Evolutionary conservation across 495 filamentous ascomycete species (phyloP).

Genomic region (Mytilinidion resinicola): DNA sequence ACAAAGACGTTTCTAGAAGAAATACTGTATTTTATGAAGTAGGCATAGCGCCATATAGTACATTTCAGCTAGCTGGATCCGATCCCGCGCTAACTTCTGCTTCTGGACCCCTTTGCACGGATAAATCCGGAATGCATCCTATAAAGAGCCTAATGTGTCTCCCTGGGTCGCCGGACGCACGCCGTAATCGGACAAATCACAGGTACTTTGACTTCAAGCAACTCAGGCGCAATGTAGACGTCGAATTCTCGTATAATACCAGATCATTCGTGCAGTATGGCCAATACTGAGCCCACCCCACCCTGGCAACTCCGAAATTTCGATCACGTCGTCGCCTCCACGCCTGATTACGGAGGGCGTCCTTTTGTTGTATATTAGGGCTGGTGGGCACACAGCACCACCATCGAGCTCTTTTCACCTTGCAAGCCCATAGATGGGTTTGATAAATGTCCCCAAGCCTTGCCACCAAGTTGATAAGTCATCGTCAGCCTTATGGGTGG

Average conservation of each 20-base stretch:
- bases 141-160: too few relatives aligned
- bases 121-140: too few relatives aligned
- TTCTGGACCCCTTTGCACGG: too few relatives aligned
- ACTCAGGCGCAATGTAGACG: too few relatives aligned
- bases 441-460: slow-evolving; percentile 25
- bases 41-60: too few relatives aligned
- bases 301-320: slow-evolving; percentile 25
- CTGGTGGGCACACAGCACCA: slow-evolving; percentile 18
- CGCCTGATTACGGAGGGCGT: slow-evolving; percentile 23
- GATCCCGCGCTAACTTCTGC: too few relatives aligned
- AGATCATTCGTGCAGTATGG: slow-evolving; percentile 8
- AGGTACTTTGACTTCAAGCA: too few relatives aligned
- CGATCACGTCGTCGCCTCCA: slow-evolving; percentile 26
- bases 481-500: slow-evolving; percentile 26
- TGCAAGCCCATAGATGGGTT: slow-evolving; percentile 24
- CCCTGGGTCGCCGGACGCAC: too few relatives aligned
- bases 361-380: slow-evolving; percentile 25
- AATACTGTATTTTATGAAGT: too few relatives aligned
- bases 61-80: too few relatives aligned
- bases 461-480: slow-evolving; percentile 21
- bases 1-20: too few relatives aligned
- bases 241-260: not conserved
- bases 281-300: slow-evolving; percentile 22
- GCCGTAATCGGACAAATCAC: too few relatives aligned
- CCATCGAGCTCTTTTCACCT: slow-evolving; percentile 27